A percentile compares a stretch with the other conserved stretches of the same genome.
phyloP scores from a whole-genome alignment of 805 yeast genomes.

The Starmerella lactis-condensi region DNA sequence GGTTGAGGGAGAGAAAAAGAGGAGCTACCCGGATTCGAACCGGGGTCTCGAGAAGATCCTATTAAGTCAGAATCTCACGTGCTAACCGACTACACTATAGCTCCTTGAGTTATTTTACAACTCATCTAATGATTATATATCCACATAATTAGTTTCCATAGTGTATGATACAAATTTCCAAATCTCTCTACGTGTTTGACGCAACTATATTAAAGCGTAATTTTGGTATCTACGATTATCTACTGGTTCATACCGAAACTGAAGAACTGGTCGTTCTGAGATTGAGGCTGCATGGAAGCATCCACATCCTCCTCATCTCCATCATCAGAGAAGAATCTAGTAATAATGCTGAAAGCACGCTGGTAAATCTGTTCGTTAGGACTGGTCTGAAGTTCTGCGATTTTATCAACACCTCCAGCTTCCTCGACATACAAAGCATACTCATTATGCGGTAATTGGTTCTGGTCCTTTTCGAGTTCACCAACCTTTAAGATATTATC shows the following conservation, averaged over 20 bases:
- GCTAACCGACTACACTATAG: slow-evolving; percentile 17
- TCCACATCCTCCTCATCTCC: slow-evolving; percentile 50
- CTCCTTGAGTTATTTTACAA: too few species aligned
- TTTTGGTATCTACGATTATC: too few species aligned
- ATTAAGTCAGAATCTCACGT: slow-evolving; percentile 15
- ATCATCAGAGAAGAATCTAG: slow-evolving; percentile 63
- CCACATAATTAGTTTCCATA: too few species aligned
- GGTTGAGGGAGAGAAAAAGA: slow-evolving; percentile 3
- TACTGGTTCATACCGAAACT: slow-evolving; percentile 41
- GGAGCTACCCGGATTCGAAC: slow-evolving; percentile 17
- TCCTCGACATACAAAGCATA: slow-evolving; percentile 87
- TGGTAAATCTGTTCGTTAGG: slow-evolving; percentile 82
- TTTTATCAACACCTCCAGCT: slow-evolving; percentile 96
- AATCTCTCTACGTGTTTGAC: too few species aligned
- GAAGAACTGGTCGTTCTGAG: slow-evolving; percentile 64
- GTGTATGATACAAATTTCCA: too few species aligned
- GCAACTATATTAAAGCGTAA: too few species aligned
- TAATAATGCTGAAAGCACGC: slow-evolving; percentile 78
- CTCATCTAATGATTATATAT: too few species aligned
- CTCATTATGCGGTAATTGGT: slow-evolving; percentile 53
- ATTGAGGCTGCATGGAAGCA: slow-evolving; percentile 45
- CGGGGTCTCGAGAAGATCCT: slow-evolving; percentile 16
- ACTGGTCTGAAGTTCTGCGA: slow-evolving; percentile 78
- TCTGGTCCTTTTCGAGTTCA: slow-evolving; percentile 70
- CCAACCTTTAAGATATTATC: slow-evolving; percentile 90